These are phyloP conservation scores for Albatrellus ellisii DNA, from an alignment of 768 basidiomycete genomes.

Conservation along the genomic window DNA sequence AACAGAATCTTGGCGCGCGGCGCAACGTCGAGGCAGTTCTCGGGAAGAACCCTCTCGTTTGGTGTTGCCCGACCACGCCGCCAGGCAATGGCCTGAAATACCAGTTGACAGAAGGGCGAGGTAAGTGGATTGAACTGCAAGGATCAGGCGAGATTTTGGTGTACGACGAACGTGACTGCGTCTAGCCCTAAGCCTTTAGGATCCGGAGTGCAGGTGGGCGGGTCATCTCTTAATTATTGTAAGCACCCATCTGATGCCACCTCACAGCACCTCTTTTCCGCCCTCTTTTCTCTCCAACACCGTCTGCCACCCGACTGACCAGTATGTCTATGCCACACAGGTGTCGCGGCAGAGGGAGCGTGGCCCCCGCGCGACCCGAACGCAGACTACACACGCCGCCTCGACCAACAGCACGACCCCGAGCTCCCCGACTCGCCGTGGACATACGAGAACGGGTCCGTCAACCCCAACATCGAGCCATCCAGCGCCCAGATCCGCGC, in stretches of 20 bases:
- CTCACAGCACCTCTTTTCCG: not conserved
- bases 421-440: slow-evolving; percentile 57
- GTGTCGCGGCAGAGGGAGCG: slow-evolving; percentile 3
- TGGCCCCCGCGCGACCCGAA: slow-evolving; percentile 75
- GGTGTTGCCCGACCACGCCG: slow-evolving; percentile 69
- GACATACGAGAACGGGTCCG: slow-evolving; percentile 66
- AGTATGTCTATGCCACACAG: not conserved
- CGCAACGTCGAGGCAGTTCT: slow-evolving; percentile 70
- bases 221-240: not conserved
- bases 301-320: not conserved
- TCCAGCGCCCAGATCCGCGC: slow-evolving; percentile 28
- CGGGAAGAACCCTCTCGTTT: slow-evolving; percentile 59
- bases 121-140: slow-evolving; percentile 54
- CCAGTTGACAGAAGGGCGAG: slow-evolving; percentile 52
- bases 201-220: slow-evolving; percentile 2
- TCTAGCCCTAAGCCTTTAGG: slow-evolving; percentile 1
- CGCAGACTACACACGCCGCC: slow-evolving; percentile 16
- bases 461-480: slow-evolving; percentile 69
- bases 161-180: slow-evolving; percentile 1
- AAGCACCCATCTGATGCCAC: slow-evolving; percentile 4
- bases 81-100: slow-evolving; percentile 69
- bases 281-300: not conserved
- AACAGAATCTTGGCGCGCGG: slow-evolving; percentile 64
- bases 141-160: not conserved
- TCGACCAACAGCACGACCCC: slow-evolving; percentile 26